Evolutionary conservation across 108 stramenopile genomes (phyloP).

Genomic region (Nitzschia inconspicua): DNA sequence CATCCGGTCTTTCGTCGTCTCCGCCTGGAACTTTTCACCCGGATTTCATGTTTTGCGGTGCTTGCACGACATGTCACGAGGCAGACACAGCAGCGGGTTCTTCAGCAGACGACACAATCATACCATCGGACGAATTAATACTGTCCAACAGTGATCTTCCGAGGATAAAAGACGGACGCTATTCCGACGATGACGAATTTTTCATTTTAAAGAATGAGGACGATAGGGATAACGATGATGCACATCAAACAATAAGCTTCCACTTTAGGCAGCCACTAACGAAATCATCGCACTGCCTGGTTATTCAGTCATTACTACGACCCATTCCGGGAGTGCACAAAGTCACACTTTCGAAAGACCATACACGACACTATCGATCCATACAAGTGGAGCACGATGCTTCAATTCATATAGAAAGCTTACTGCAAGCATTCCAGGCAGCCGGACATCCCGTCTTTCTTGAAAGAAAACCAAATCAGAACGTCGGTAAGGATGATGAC

Average conservation of each 20-base stretch:
- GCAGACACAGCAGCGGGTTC: no score
- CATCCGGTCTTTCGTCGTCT: background rate
- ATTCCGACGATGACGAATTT: conserved; percentile 5
- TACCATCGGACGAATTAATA: no score
- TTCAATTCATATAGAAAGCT: background rate
- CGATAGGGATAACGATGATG: background rate
- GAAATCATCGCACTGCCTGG: conserved; percentile 31
- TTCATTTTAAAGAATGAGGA: conserved; percentile 1
- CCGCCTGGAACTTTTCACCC: conserved; percentile 24
- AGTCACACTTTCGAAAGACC: conserved; percentile 46
- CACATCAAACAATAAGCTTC: conserved; percentile 13
- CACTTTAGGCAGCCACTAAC: background rate
- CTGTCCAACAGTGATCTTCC: no score
- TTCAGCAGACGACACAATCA: no score
- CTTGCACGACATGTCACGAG: conserved; percentile 29
- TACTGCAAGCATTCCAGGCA: conserved; percentile 18
- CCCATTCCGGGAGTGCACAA: conserved; percentile 58
- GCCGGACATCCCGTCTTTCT: conserved; percentile 14
- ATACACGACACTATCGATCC: conserved; percentile 29
- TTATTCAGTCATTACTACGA: conserved; percentile 46
- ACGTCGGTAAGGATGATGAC: background rate
- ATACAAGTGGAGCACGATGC: conserved; percentile 60
- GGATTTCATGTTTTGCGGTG: conserved; percentile 53
- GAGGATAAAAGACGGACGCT: no score
- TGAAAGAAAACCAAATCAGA: background rate